Conservation (phyloP, 1,139 yeast genomes). For the Magnusiomyces tetraspermus region DNA sequence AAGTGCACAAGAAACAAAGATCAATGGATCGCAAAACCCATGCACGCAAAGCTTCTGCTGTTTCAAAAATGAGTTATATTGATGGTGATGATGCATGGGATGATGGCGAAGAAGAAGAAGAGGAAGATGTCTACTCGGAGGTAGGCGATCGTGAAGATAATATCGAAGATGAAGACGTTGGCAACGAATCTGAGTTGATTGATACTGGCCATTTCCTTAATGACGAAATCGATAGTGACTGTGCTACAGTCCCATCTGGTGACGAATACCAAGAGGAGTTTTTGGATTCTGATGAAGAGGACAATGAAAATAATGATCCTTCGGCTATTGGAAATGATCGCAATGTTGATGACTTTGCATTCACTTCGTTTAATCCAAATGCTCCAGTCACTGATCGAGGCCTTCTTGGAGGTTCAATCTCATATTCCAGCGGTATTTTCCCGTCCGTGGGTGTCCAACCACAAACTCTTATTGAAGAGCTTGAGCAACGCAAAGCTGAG, state of each 20-base stretch:
- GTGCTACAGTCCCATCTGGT: slow-evolving; percentile 14
- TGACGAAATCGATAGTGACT: slow-evolving; percentile 11
- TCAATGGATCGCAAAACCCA: background rate
- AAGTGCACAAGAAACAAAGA: background rate
- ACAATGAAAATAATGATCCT: slow-evolving; percentile 2
- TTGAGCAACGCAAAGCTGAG: slow-evolving; percentile 33
- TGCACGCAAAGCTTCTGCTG: slow-evolving; percentile 1
- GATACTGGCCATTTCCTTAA: slow-evolving; percentile 4
- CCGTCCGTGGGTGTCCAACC: slow-evolving; percentile 22
- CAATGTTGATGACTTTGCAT: slow-evolving; percentile 26
- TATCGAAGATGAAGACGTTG: slow-evolving; percentile 3
- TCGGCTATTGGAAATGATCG: slow-evolving; percentile 7
- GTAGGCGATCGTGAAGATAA: background rate
- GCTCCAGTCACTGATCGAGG: slow-evolving; percentile 19
- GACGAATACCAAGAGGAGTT: slow-evolving; percentile 15
- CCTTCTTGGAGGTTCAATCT: slow-evolving; percentile 12
- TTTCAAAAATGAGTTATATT: slow-evolving; percentile 5
- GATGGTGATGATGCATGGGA: slow-evolving; percentile 1
- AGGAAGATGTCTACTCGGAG: background rate
- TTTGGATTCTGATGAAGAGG: slow-evolving; percentile 6
- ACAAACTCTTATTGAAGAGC: slow-evolving; percentile 32
- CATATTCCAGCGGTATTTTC: slow-evolving; percentile 14
- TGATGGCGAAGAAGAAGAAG: slow-evolving; percentile 1
- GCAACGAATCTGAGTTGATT: slow-evolving; percentile 1
- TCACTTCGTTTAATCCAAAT: slow-evolving; percentile 26